Percentiles rank a stretch among this genome's conserved stretches.
These are phyloP conservation scores for Rhododendron kiyosumense DNA, from an alignment of 148 eudicot genomes.

Conservation along the genomic window DNA sequence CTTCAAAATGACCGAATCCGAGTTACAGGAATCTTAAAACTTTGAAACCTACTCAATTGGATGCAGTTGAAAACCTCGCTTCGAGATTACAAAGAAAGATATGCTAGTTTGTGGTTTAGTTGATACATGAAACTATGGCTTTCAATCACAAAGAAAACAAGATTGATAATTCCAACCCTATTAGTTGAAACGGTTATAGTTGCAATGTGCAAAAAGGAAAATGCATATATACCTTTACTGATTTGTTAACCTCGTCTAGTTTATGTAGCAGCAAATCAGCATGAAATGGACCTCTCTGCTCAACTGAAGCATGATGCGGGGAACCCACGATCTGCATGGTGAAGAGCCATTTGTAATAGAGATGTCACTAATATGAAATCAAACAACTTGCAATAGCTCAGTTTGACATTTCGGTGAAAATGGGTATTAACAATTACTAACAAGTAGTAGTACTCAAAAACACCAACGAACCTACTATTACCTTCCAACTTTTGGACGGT, in stretches of 20 bases:
- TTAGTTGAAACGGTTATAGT: background rate
- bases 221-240: slow-evolving; percentile 52
- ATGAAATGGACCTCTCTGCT: slow-evolving; percentile 35
- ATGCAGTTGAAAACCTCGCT: background rate
- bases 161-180: background rate
- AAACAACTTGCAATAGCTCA: background rate
- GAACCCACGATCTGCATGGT: slow-evolving; percentile 37
- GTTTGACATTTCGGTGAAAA: background rate
- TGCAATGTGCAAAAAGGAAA: slow-evolving; percentile 6
- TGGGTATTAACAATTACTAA: background rate
- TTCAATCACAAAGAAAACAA: background rate
- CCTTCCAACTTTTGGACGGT: slow-evolving; percentile 59
- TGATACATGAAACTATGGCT: background rate
- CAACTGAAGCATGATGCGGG: slow-evolving; percentile 28
- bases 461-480: slow-evolving; percentile 16
- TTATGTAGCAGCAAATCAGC: slow-evolving; percentile 55
- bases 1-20: too few species aligned
- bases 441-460: background rate
- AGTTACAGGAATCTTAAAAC: background rate
- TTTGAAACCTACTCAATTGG: background rate
- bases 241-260: slow-evolving; percentile 69
- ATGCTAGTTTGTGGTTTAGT: background rate
- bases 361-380: background rate
- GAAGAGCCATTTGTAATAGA: background rate
- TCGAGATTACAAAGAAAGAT: background rate